Percentiles rank a stretch among this genome's conserved stretches.
phyloP scores from a whole-genome alignment of 73 alveolate genomes.

The Paramecium octaurelia region DNA sequence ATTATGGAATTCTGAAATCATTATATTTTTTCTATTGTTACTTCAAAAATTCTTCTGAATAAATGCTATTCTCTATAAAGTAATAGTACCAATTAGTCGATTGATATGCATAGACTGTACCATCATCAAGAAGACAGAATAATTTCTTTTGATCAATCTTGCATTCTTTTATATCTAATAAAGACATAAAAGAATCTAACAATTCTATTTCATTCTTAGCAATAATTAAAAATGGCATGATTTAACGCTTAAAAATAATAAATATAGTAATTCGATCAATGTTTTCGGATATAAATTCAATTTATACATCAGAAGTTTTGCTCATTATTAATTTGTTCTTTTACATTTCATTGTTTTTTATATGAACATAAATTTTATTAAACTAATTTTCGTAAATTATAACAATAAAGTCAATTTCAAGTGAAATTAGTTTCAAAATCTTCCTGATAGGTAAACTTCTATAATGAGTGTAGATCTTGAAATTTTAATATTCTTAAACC shows the following conservation, averaged over 20 bases:
- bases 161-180: neutral
- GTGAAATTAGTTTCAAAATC: neutral
- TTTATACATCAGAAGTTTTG: neutral
- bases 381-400: neutral
- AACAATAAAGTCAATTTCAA: neutral
- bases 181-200: neutral
- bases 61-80: neutral
- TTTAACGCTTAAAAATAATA: neutral
- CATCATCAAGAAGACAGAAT: neutral
- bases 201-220: neutral
- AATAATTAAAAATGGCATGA: neutral
- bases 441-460: neutral
- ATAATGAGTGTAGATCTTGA: neutral
- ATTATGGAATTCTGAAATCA: neutral
- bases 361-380: neutral
- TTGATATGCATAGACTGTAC: neutral
- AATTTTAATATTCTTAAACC: neutral
- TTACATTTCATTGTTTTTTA: neutral
- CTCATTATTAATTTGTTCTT: neutral
- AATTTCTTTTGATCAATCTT: neutral
- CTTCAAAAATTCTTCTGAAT: neutral
- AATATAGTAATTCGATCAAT: neutral
- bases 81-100: neutral
- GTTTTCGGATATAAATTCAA: neutral
- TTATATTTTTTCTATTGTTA: neutral